phyloP scores from a whole-genome alignment of 2,329 filamentous ascomycete species.

The Mollisia scopiformis region DNA sequence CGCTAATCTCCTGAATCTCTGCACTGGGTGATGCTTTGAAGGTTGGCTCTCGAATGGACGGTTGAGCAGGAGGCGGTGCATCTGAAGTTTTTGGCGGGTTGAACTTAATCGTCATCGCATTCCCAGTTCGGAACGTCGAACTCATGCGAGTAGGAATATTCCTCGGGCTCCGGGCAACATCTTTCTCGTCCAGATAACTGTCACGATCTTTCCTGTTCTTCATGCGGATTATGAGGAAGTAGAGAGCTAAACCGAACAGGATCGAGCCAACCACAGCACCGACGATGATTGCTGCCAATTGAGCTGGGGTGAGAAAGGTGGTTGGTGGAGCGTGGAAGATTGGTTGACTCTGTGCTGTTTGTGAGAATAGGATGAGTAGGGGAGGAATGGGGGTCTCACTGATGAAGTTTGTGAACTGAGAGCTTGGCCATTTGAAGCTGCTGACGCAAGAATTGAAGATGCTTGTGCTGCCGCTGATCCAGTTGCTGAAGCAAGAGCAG shows the following conservation, averaged over 20 bases:
- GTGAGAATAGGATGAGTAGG: neutral
- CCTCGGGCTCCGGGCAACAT: conserved; percentile 11
- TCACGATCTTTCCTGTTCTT: conserved; percentile 15
- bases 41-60: neutral
- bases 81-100: conserved; percentile 21
- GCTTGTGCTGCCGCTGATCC: conserved; percentile 19
- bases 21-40: too few species aligned
- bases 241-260: conserved; percentile 6
- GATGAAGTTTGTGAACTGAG: neutral
- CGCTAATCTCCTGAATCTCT: too few species aligned
- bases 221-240: conserved; percentile 11
- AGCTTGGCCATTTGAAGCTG: neutral
- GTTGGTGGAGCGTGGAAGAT: neutral
- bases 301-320: conserved; percentile 13
- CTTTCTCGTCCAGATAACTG: conserved; percentile 22
- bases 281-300: conserved; percentile 14
- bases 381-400: neutral
- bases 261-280: conserved; percentile 8
- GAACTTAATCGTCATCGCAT: conserved; percentile 19
- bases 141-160: conserved; percentile 15
- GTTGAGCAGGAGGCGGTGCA: conserved; percentile 5
- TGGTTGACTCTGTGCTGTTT: neutral
- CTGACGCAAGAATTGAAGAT: conserved; percentile 19
- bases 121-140: conserved; percentile 17
- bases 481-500: conserved; percentile 18